These are phyloP conservation scores for Tuctoria greenei DNA, from an alignment of 176 grass and related monocot genomes.

Conservation along the genomic window DNA sequence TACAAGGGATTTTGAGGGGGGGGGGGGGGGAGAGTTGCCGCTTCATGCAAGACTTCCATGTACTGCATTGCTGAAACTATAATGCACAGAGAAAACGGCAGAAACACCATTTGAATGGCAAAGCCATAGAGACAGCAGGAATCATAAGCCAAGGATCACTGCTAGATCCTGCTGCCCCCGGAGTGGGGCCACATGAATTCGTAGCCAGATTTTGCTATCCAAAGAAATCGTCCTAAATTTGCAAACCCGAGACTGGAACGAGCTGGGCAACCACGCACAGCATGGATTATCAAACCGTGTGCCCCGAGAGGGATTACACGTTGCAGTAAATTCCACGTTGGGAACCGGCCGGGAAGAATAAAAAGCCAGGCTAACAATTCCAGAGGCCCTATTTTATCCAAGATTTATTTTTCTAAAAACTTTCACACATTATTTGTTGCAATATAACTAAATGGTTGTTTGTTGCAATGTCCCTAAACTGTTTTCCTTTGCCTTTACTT, in stretches of 20 bases:
- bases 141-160: neutral
- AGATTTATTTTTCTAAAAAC: too few species aligned
- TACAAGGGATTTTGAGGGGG: neutral
- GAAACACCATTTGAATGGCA: conserved; percentile 27
- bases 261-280: neutral
- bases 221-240: neutral
- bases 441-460: neutral
- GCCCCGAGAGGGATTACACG: neutral
- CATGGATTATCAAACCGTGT: neutral
- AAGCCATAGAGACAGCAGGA: neutral
- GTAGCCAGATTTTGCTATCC: neutral
- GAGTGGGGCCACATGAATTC: conserved; percentile 25
- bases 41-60: neutral
- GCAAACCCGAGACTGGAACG: conserved; percentile 26
- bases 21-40: too few species aligned
- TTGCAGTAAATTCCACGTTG: conserved; percentile 1
- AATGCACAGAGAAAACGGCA: neutral
- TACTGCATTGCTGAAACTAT: neutral
- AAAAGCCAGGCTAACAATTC: conserved; percentile 24
- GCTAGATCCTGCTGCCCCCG: neutral
- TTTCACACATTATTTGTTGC: neutral
- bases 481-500: neutral
- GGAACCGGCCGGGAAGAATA: conserved; percentile 21
- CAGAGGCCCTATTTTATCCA: conserved; percentile 1
- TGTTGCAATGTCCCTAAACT: conserved; percentile 5